phyloP scores from a whole-genome alignment of 2,329 filamentous ascomycete genomes.

The Monosporascus sp. region DNA sequence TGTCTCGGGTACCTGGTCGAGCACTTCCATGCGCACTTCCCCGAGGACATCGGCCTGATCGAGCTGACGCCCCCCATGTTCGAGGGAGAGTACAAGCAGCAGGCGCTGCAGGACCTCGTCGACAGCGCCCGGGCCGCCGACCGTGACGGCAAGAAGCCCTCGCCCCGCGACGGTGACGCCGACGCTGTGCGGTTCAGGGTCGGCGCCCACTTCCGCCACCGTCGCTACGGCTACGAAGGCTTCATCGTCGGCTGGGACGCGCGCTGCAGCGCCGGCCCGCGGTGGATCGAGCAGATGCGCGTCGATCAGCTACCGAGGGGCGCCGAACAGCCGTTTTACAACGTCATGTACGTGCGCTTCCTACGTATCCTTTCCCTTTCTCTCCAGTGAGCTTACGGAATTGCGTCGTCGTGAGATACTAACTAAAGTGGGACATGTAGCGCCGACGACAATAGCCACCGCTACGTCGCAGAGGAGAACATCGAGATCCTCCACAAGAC shows the following conservation, averaged over 20 bases:
- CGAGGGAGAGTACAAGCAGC: neutral
- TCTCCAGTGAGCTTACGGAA: too few relatives aligned
- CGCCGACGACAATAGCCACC: slow-evolving; percentile 53
- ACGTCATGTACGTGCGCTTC: slow-evolving; percentile 44
- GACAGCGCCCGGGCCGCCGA: neutral
- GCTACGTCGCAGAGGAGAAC: slow-evolving; percentile 67
- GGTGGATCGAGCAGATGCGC: slow-evolving; percentile 58
- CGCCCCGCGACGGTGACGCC: neutral
- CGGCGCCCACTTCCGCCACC: slow-evolving; percentile 58
- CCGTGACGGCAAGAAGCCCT: neutral
- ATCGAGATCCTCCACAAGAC: slow-evolving; percentile 40
- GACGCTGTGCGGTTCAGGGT: slow-evolving; percentile 36
- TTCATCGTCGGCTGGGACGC: slow-evolving; percentile 59
- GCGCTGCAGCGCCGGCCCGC: slow-evolving; percentile 36
- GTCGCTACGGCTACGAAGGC: slow-evolving; percentile 55
- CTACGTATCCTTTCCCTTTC: neutral
- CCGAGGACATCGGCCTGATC: slow-evolving; percentile 8
- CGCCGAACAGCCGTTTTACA: slow-evolving; percentile 60
- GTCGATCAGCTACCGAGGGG: slow-evolving; percentile 53
- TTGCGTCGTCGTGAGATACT: neutral
- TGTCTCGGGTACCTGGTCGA: slow-evolving; percentile 3
- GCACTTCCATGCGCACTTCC: slow-evolving; percentile 6
- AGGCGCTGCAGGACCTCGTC: neutral
- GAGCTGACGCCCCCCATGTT: neutral
- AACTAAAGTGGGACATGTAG: neutral